Evolutionary conservation across 306 rosid genomes (phyloP), one percentile per base, ranked within the genome.

Genomic region (Prunus kanzakura): DNA sequence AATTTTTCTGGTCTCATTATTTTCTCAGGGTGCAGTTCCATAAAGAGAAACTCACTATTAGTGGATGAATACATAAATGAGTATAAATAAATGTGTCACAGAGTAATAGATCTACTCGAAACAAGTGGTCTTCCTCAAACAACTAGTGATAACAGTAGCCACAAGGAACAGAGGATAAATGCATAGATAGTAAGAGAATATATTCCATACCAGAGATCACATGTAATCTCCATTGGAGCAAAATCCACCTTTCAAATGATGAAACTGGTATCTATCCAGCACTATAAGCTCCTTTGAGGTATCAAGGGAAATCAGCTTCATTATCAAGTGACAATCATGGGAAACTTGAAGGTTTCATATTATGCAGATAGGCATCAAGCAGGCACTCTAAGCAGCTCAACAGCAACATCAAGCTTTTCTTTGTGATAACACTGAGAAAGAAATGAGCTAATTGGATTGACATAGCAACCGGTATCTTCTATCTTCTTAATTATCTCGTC

Each of bases 201-300:
- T 32, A 35, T 54, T 32, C 1, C 54, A 52, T 61, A 80, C 79
- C 81, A 45, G 27, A 77, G 50, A 63, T 74, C 81, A 89, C 93
- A 87, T 85, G 63, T 80, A 83, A 74, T 89, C 89, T 81, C 81
- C 54, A 73, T 82, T 83, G 20, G 88, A 82, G 80, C 85, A 87
- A 82, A 67, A 25, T 52, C 91, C 89, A 73, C 82, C 78, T 72
- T 83, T 80, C 74, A 85, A 83, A 81, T 83, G 89, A 85, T 81
- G 93, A 75, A 84, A 89, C 49, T 82, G 76, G 74, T 77, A 72
- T 45, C 78, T 87, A 81, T 84, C 89, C 62, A 76, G 83, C 89
- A 83, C 81, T 69, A 85, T 73, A 79, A 84, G 86, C 75, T 81
- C 86, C 85, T 84, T 81, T 69, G 88, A 84, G 82, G 93, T 89